Base-by-base conservation (phyloP, 2,329 filamentous ascomycete species). In the Sclerotinia spermophila region DNA sequence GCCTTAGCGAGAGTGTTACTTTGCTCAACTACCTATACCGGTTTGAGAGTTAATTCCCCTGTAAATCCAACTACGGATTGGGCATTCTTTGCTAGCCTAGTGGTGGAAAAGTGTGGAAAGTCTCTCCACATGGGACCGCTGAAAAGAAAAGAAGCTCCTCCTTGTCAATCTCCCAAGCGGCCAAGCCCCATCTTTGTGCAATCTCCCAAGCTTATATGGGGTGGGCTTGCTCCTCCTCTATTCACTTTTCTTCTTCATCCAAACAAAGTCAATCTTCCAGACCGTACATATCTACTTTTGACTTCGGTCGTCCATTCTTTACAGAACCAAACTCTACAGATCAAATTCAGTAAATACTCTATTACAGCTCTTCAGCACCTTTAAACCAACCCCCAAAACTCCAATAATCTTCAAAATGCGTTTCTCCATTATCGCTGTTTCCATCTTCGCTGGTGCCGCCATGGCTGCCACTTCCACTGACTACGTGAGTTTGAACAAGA, bases 241-340 rank as follows among this genome's bases (percentile, higher is more conserved):
- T 71, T 72, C 40, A 38, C 35, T 58, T 72, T 64, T 71, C 48
- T 53, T 75, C 76, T 69, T 62, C 74, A 76, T 74, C 75, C 74
- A 71, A 75, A 73, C 71, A 38, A 38, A 72, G 70, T 68, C 73
- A 66, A 67, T 44, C 71, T 55, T 74, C 70, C 60, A 73, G 70
- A 70, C 45, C 70, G 69, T 56, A 71, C 66, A 66, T 45, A 69
- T 61, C 45, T 71, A 73, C 64, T 65, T 72, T 77, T 78, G 77
- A 79, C 77, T 76, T 75, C 75, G 77, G 77, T 78, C 77, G 76
- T 77, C 76, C 76, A 77, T 76, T 78, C 77, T 77, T 78, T 75
- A 73, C 65, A 76, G 71, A 77, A 75, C 27, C 27, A 66, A n/a
- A n/a, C 77, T 77, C 78, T 73, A 72, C 65, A 76, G 71, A 77